phyloP scores from a whole-genome alignment of 192 early-diverging fungal species.

The Rhizophagus sp. region DNA sequence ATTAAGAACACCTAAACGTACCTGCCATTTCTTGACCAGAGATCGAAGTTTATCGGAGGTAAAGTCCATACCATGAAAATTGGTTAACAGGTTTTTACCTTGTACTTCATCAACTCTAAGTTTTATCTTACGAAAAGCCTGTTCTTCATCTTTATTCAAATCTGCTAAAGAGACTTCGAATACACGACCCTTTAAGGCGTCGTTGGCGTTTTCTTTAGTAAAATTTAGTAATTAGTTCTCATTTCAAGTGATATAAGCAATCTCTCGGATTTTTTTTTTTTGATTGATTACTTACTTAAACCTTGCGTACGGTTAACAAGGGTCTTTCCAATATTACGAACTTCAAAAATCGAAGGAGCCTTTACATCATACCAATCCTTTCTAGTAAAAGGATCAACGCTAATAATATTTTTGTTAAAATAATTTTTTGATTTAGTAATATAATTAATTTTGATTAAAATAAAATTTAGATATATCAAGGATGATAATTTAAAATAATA shows the following conservation, averaged over 20 bases:
- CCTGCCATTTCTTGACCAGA: constrained; percentile 99
- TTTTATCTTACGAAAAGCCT: constrained; percentile 94
- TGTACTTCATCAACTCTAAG: constrained; percentile 96
- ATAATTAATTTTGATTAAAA: no score
- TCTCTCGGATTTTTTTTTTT: not conserved
- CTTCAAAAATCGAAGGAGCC: constrained; percentile 95
- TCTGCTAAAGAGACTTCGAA: constrained; percentile 97
- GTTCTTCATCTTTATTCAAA: constrained; percentile 80
- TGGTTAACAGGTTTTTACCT: constrained; percentile 99
- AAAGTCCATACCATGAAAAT: constrained; percentile 99
- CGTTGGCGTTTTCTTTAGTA: constrained; percentile 76
- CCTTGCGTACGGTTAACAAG: constrained; percentile 99
- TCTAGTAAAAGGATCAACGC: constrained; percentile 98
- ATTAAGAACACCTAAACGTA: constrained; percentile 28
- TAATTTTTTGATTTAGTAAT: no score
- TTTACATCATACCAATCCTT: constrained; percentile 99
- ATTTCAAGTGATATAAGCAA: not conserved
- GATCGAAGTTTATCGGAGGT: constrained; percentile 99
- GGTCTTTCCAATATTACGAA: constrained; percentile 96
- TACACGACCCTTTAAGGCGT: constrained; percentile 94
- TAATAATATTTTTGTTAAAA: constrained; percentile 32
- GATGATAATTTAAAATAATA: not conserved
- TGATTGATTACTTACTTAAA: constrained; percentile 71
- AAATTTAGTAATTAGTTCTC: not conserved
- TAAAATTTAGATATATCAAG: not conserved